phyloP scores from a whole-genome alignment of 1,284 basidiomycete genomes.

The Trichosporon asahii region DNA sequence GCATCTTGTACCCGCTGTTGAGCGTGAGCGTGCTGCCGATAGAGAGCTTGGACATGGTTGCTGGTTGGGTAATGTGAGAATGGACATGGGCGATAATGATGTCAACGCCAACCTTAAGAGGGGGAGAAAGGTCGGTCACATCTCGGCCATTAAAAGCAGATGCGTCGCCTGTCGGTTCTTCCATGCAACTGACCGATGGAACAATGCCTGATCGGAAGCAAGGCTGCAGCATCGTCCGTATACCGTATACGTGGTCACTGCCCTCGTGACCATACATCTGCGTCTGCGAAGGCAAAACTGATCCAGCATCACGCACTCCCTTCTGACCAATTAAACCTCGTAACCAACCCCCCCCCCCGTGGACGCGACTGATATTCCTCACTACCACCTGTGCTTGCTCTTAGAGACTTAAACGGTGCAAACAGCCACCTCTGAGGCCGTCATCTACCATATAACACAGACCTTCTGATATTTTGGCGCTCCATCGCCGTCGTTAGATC shows the following conservation, averaged over 20 bases:
- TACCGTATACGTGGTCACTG: too few species aligned
- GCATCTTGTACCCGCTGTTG: conserved; percentile 55
- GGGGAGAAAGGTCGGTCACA: neutral
- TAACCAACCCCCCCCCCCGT: too few species aligned
- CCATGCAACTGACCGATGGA: neutral
- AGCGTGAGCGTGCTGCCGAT: conserved; percentile 42
- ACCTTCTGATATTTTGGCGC: neutral
- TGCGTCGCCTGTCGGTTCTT: neutral
- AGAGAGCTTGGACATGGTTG: conserved; percentile 20
- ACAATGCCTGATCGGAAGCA: too few species aligned
- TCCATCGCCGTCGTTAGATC: neutral
- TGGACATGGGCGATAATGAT: neutral
- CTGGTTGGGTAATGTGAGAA: neutral
- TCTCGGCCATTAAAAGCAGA: neutral
- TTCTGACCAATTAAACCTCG: too few species aligned
- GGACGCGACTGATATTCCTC: too few species aligned
- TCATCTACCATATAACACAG: neutral
- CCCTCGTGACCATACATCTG: too few species aligned
- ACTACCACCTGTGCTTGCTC: too few species aligned
- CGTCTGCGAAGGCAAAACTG: too few species aligned
- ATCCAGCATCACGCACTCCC: too few species aligned
- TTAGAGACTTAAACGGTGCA: too few species aligned
- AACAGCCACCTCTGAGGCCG: too few species aligned
- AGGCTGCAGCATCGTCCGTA: too few species aligned
- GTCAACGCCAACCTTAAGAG: neutral